Percentiles rank a stretch among this genome's conserved stretches.
Evolutionary conservation across 2,329 filamentous ascomycete genomes (phyloP).

Genomic region (Fonsecaea nubica): DNA sequence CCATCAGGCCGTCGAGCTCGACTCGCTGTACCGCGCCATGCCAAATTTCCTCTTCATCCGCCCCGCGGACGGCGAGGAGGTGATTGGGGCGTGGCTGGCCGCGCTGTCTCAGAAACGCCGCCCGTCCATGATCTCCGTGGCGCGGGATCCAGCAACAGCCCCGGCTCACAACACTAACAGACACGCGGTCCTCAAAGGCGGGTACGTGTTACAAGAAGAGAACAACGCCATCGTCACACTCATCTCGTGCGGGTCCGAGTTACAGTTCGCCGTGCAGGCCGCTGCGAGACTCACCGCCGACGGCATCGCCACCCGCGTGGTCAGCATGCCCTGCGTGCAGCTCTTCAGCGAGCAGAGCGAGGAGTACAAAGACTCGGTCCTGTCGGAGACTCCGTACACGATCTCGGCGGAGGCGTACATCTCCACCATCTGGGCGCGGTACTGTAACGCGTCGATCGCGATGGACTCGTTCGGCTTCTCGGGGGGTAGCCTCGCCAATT

Average conservation of each 20-base stretch:
- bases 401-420: constrained; percentile 57
- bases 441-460: background rate
- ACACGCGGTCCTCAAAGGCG: constrained; percentile 47
- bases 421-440: constrained; percentile 30
- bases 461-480: background rate
- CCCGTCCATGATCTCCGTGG: constrained; percentile 49
- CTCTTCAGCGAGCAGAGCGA: constrained; percentile 54
- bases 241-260: constrained; percentile 56
- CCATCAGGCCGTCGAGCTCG: constrained; percentile 64
- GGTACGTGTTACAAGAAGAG: constrained; percentile 45
- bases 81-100: constrained; percentile 59
- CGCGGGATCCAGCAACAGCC: constrained; percentile 3
- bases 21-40: constrained; percentile 64
- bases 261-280: constrained; percentile 53
- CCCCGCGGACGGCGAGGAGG: constrained; percentile 63
- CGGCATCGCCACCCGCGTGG: constrained; percentile 49
- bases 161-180: constrained; percentile 39
- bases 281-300: constrained; percentile 48
- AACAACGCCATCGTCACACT: constrained; percentile 51
- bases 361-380: constrained; percentile 52
- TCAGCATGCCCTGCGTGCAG: constrained; percentile 56
- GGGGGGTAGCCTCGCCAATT: background rate
- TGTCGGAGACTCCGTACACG: constrained; percentile 44
- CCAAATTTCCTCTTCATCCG: constrained; percentile 65
- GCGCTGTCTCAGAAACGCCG: constrained; percentile 50